Conservation (phyloP, 129 eudicot species). For the Logfia minima region DNA sequence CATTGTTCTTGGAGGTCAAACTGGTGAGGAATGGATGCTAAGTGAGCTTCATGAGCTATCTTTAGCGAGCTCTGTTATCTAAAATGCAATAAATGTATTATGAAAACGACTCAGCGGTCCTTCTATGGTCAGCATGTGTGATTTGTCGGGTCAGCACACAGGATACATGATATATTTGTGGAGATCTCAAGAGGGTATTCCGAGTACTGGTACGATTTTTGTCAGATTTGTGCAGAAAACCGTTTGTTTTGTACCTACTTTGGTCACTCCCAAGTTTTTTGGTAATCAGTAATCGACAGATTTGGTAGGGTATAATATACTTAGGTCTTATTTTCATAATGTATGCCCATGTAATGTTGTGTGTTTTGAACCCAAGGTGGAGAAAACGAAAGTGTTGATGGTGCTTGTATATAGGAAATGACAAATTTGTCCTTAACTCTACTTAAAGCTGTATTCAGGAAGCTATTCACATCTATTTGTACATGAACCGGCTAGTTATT, state of each 20-base stretch:
- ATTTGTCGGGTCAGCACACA: constrained; percentile 7
- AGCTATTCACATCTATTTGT: constrained; percentile 3
- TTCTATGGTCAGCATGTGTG: constrained; percentile 19
- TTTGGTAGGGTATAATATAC: constrained; percentile 39
- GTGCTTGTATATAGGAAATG: constrained; percentile 44
- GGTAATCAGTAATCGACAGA: constrained; percentile 43
- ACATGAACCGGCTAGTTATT: constrained; percentile 8
- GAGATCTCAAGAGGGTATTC: constrained; percentile 22
- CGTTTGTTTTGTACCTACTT: constrained; percentile 25
- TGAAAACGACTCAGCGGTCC: constrained; percentile 8
- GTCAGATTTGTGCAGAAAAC: constrained; percentile 37
- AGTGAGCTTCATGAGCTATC: constrained; percentile 74
- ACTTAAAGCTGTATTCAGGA: constrained; percentile 24
- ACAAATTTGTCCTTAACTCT: constrained; percentile 36
- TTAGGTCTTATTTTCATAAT: constrained; percentile 33
- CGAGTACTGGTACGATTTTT: constrained; percentile 30
- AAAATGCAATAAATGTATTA: background rate
- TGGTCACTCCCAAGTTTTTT: constrained; percentile 25
- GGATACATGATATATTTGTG: constrained; percentile 6
- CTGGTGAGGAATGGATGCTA: constrained; percentile 85
- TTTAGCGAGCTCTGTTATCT: constrained; percentile 53
- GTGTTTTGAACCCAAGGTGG: constrained; percentile 18
- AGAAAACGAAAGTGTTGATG: constrained; percentile 27
- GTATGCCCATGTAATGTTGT: constrained; percentile 25
- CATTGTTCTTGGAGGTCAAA: constrained; percentile 73